Base-by-base conservation (phyloP, 192 early-diverging fungal species). In the Coemansia sp. region DNA sequence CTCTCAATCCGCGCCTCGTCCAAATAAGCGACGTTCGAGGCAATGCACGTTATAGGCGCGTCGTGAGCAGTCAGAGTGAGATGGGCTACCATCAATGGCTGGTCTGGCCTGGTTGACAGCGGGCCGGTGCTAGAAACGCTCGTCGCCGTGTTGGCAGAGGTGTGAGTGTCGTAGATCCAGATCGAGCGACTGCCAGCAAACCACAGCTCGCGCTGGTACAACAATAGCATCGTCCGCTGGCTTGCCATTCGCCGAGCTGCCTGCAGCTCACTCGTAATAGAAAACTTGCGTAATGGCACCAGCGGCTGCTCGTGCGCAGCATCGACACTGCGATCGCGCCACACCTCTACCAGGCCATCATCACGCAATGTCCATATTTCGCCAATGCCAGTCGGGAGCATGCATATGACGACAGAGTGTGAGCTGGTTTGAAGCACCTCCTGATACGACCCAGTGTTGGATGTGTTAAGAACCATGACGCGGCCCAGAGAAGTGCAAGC, bases 341-440 rank as follows among this genome's bases (percentile, higher is more conserved):
- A 80, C 26, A 53, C 72, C 58, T 74, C 72, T 21, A 65, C 37
- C 35, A 65, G 22, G 18, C 70, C 70, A 41, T 74, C 77, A 40
- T 74, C 77, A 46, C 66, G 71, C 57, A 80, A 19, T 21, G 72
- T 74, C 77, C 77, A 80, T 21, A 80, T 32, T 48, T 70, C 72
- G 53, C 72, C 77, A 12, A 42, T 37, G 22, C 63, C 60, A 12
- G 58, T 52, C 4, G 63, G 18, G 29, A 80, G 53, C 70, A 80
- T 54, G 36, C 44, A 44, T 26, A 65, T 38, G 32, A 80, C 50
- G 10, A 27, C 5, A 3, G 66, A 60, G 4, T 41, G 46, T 2
- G 60, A 63, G 17, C 55, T 58, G 3, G 62, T 36, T 35, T 57
- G 50, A 53, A 80, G 67, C 21, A 21, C 35, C 53, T 70, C 72